Percentiles rank a stretch among this genome's conserved stretches.
Conservation (phyloP, 805 yeast species). For the Candida anglica region DNA sequence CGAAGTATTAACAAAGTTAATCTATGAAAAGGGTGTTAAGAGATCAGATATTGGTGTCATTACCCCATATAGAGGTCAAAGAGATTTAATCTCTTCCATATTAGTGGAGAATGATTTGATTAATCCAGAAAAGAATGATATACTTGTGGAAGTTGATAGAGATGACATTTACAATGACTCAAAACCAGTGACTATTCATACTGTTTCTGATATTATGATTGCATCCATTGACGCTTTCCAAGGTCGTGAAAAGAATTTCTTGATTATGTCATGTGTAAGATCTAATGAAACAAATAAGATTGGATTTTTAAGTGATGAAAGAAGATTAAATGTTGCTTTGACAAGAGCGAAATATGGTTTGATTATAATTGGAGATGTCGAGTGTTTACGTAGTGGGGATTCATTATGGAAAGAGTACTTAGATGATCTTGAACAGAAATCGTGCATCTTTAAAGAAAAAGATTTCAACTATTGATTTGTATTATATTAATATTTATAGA, state of each 20-base stretch:
- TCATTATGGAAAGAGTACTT: slow-evolving; percentile 50
- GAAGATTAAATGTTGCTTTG: slow-evolving; percentile 85
- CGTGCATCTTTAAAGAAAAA: slow-evolving; percentile 19
- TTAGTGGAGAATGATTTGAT: slow-evolving; percentile 49
- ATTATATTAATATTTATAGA: background rate
- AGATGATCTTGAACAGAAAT: slow-evolving; percentile 30
- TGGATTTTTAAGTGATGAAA: slow-evolving; percentile 80
- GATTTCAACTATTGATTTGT: slow-evolving; percentile 8
- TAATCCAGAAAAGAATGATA: slow-evolving; percentile 48
- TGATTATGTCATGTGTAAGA: slow-evolving; percentile 50
- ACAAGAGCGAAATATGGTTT: slow-evolving; percentile 86
- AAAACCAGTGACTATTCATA: slow-evolving; percentile 46
- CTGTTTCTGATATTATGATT: slow-evolving; percentile 41
- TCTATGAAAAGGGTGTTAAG: slow-evolving; percentile 50
- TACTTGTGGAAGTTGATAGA: slow-evolving; percentile 54
- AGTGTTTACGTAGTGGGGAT: slow-evolving; percentile 45
- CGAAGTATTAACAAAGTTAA: slow-evolving; percentile 45
- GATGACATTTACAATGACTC: slow-evolving; percentile 51
- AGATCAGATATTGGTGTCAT: slow-evolving; percentile 58
- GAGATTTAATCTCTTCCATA: slow-evolving; percentile 54
- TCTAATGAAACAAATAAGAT: slow-evolving; percentile 71
- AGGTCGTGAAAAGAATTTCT: slow-evolving; percentile 53
- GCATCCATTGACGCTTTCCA: slow-evolving; percentile 66
- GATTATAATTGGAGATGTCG: slow-evolving; percentile 37
- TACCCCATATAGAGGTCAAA: slow-evolving; percentile 75